Evolutionary conservation across 2,329 filamentous ascomycete genomes (phyloP), one percentile per base, ranked within the genome.

Genomic region (Diaporthe citri): DNA sequence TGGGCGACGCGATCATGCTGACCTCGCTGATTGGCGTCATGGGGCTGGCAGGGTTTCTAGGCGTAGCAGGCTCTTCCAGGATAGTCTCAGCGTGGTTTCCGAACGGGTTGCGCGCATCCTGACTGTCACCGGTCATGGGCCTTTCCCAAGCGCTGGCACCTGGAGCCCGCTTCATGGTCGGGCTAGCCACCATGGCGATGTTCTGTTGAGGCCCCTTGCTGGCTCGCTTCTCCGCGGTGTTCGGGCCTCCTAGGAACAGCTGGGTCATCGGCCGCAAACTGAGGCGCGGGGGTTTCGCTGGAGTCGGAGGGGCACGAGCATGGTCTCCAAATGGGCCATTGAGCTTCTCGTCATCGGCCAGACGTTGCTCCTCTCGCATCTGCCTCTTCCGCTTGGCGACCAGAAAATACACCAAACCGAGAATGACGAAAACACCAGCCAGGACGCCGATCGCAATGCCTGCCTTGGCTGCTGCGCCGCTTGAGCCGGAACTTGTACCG

Each of bases 361-460:
- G 75, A 75, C 88, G 85, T 17, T 84, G 82, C 78, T 89, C 85
- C 66, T 90, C 85, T 76, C 86, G 82, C 77, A 89, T 86, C 82
- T 92, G 90, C 88, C 93, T 94, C 87, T 93, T 94, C 81, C 91
- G 91, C 79, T 85, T 88, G 79, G 90, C 92, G 81, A 95, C 89
- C 76, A 95, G 82, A 82, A 97, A 92, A 81, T 95, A 93, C 28
- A 94, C 87, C 31, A 94, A 82, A n/a, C 92, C 86, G 41, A 91
- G 90, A 36, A 97, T 82, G 3, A 93, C 83, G 43, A 93, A 90
- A 36, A 98, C 79, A 66, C 90, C 90, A 9, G 93, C 87, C 43
- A 98, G 84, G 64, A 97, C 91, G 80, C 95, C 96, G 81, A 98
- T 92, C 8, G 93, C 95, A 76, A 98, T 90, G 76, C 97, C 97